A percentile compares a stretch with the other conserved stretches of the same genome.
phyloP scores from a whole-genome alignment of 345 rosid genomes.

The Euphorbia lathyris region DNA sequence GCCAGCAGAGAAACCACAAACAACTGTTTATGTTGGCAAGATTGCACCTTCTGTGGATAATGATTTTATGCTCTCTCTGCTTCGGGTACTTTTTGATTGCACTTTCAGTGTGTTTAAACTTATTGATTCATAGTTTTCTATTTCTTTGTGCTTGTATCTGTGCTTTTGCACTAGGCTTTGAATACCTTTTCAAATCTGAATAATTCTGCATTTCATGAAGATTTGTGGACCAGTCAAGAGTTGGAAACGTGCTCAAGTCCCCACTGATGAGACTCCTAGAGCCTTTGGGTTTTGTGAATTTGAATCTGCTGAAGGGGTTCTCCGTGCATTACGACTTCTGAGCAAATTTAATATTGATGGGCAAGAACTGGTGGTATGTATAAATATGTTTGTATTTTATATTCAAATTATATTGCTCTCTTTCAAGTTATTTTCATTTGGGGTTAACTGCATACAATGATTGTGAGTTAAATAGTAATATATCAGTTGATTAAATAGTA shows the following conservation, averaged over 20 bases:
- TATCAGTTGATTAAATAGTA: not conserved
- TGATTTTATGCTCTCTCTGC: constrained; percentile 80
- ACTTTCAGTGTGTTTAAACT: not conserved
- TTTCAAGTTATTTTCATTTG: not conserved
- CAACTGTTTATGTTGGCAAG: constrained; percentile 95
- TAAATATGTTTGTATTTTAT: constrained; percentile 7
- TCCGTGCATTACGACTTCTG: constrained; percentile 85
- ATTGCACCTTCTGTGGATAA: constrained; percentile 81
- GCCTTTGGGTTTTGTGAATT: constrained; percentile 97
- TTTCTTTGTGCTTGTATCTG: not conserved
- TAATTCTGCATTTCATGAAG: constrained; percentile 36
- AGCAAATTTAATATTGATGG: constrained; percentile 86
- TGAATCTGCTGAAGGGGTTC: constrained; percentile 95
- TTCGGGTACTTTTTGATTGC: constrained; percentile 45
- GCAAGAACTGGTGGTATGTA: constrained; percentile 82
- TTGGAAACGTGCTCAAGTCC: constrained; percentile 87
- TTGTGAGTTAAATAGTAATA: not conserved
- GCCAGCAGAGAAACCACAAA: constrained; percentile 86
- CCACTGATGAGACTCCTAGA: constrained; percentile 73
- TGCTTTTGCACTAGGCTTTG: not conserved
- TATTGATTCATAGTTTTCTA: constrained; percentile 8
- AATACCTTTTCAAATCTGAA: constrained; percentile 3
- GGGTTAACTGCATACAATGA: not conserved
- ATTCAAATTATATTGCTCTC: not conserved
- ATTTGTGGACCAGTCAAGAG: constrained; percentile 89